Conservation (phyloP, 768 basidiomycete species). For the Arthromyces matolae region DNA sequence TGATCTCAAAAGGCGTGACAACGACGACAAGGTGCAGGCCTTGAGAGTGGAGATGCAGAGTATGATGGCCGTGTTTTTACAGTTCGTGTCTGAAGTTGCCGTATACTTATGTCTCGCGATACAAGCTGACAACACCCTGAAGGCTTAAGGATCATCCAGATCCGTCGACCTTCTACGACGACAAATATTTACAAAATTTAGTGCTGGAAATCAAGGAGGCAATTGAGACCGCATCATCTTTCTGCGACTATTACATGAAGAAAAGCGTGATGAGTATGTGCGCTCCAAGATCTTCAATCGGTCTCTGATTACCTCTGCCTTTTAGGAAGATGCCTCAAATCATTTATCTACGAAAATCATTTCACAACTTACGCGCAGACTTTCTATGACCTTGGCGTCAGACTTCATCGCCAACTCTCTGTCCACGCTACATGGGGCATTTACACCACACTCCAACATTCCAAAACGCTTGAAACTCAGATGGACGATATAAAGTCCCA, state of each 20-base stretch:
- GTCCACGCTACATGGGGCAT: not conserved
- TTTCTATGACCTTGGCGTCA: not conserved
- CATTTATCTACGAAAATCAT: not conserved
- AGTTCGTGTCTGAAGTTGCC: not conserved
- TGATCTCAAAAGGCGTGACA: not conserved
- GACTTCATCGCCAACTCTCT: not conserved
- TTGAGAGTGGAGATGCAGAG: not conserved
- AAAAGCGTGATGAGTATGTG: not conserved
- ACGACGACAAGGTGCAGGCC: not conserved
- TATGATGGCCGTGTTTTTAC: not conserved
- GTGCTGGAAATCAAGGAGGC: not conserved
- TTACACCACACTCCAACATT: not conserved
- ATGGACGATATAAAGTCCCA: not conserved
- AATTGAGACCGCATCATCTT: not conserved
- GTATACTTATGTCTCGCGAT: not conserved
- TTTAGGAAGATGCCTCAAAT: not conserved
- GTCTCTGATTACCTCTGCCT: not conserved
- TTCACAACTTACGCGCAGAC: not conserved
- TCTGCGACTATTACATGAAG: slow-evolving; percentile 1
- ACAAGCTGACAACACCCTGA: not conserved
- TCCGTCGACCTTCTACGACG: not conserved
- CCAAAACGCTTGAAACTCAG: not conserved
- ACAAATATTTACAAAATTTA: not conserved
- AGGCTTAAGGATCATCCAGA: not conserved
- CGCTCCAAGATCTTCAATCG: not conserved